Evolutionary conservation across 2,329 filamentous ascomycete species (phyloP), one percentile per base, ranked within the genome.

Genomic region (Alternaria brassicicola): DNA sequence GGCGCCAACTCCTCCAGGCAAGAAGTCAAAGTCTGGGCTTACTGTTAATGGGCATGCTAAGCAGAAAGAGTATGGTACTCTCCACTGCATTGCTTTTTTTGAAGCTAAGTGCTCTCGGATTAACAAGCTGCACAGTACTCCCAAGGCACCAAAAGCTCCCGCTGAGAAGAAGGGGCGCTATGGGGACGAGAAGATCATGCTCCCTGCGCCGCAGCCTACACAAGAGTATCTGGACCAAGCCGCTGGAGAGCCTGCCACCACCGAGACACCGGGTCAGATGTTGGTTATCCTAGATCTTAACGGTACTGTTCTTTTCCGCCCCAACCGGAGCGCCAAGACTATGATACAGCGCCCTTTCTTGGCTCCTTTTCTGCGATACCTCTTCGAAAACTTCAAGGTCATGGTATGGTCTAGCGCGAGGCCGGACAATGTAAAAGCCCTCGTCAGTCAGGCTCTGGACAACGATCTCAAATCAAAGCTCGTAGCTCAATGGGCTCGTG

Each of bases 241-340:
- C 2, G 72, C 78, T 65, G 15, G 76, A 12, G 59, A 64, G 21
- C 67, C 74, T 0, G 58, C 59, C 6, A 62, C 59, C 2, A 57
- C 85, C 3, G 36, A 76, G 0, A 49, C 75, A 1, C 84, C 88
- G 1, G 86, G 86, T 38, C 85, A 84, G 15, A 84, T 97, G 31
- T 86, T 99, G 21, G 82, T 99, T 49, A 86, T 98, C 45, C 86
- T 98, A 61, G 95, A 99, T 78, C 85, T 99, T 35, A 99, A 98
- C 76, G 95, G 95, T 62, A 97, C 94, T 0, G 83, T 99, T 1
- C 84, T 98, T 33, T 84, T 86, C 78, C 89, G 95, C 5, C 88
- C 87, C 8, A 82, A 81, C n/a, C 64, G 55, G 7, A 64, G 67
- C 23, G 65, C 68, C 3, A 83, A 81, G 9, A 74, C 76, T 39